Percentiles rank a stretch among this genome's conserved stretches.
Evolutionary conservation across 768 basidiomycete species (phyloP).

Genomic region (Lentinula sp.): DNA sequence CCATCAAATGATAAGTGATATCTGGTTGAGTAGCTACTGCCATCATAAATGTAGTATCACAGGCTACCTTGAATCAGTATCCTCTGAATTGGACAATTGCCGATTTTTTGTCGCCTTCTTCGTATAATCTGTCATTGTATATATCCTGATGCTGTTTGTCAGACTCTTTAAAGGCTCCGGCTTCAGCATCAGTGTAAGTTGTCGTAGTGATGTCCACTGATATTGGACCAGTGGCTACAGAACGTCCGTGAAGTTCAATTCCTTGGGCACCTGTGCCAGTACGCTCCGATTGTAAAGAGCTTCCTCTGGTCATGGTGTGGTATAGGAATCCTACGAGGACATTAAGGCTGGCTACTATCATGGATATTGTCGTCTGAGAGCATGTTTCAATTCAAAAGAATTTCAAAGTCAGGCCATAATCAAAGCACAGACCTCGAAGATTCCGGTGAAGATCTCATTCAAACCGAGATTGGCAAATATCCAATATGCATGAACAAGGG

Average conservation of each 20-base stretch:
- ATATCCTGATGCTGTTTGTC: not conserved
- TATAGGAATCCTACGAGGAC: not conserved
- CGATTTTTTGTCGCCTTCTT: not conserved
- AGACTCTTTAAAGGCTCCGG: not conserved
- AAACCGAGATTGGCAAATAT: constrained; percentile 2
- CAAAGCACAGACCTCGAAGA: not conserved
- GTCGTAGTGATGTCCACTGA: constrained; percentile 1
- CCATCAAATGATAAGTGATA: too few species aligned
- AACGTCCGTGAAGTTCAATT: not conserved
- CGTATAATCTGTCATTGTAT: not conserved
- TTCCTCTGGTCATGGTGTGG: not conserved
- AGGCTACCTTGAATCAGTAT: not conserved
- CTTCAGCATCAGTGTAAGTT: not conserved
- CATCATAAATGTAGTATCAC: not conserved
- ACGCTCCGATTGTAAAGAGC: not conserved
- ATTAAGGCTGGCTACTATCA: constrained; percentile 3
- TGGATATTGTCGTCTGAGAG: not conserved
- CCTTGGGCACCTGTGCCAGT: not conserved
- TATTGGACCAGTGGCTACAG: not conserved
- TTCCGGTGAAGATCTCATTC: constrained; percentile 4
- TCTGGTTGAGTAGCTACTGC: too few species aligned
- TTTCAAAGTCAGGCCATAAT: too few species aligned
- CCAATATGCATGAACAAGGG: constrained; percentile 1
- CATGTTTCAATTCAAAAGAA: not conserved
- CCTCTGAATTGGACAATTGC: not conserved